Evolutionary conservation across 2,329 filamentous ascomycete species (phyloP).

Genomic region (Neonectria coccinea): DNA sequence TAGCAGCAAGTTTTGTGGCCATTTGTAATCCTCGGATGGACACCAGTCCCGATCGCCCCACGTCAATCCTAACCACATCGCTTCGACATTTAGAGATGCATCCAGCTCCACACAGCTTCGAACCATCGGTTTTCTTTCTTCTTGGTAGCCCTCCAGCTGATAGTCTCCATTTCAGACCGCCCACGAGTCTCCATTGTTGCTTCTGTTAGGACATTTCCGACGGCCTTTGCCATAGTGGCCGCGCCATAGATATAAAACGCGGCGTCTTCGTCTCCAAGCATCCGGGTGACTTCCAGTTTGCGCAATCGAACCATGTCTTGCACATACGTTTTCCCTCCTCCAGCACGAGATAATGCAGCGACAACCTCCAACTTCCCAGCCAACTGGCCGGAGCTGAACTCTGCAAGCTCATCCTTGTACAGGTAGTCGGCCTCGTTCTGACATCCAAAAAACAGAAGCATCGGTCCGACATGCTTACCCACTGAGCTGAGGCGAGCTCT

Average conservation of each 20-base stretch:
- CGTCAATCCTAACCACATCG: neutral
- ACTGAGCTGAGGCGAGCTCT: conserved; percentile 15
- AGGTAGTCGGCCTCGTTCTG: conserved; percentile 19
- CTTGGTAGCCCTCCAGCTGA: conserved; percentile 12
- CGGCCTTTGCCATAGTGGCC: conserved; percentile 25
- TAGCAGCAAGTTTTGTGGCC: neutral
- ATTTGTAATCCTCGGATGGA: conserved; percentile 21
- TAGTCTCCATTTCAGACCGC: conserved; percentile 13
- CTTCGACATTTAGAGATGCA: neutral
- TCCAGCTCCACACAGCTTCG: conserved; percentile 29
- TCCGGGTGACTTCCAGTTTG: conserved; percentile 2
- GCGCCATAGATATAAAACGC: conserved; percentile 27
- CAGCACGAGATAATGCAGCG: conserved; percentile 19
- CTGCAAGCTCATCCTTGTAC: conserved; percentile 15
- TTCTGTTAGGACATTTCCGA: conserved; percentile 8
- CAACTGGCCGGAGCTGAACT: conserved; percentile 4
- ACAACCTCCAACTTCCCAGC: conserved; percentile 19
- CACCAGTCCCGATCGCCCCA: neutral
- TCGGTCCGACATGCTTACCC: conserved; percentile 15
- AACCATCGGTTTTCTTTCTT: conserved; percentile 28
- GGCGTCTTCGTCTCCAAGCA: conserved; percentile 20
- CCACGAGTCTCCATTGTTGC: conserved; percentile 5
- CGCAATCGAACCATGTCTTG: conserved; percentile 18
- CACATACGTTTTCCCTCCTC: conserved; percentile 17
- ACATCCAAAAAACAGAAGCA: conserved; percentile 28